Evolutionary conservation across 1,284 basidiomycete species (phyloP).

Genomic region (Puccinia hordei): DNA sequence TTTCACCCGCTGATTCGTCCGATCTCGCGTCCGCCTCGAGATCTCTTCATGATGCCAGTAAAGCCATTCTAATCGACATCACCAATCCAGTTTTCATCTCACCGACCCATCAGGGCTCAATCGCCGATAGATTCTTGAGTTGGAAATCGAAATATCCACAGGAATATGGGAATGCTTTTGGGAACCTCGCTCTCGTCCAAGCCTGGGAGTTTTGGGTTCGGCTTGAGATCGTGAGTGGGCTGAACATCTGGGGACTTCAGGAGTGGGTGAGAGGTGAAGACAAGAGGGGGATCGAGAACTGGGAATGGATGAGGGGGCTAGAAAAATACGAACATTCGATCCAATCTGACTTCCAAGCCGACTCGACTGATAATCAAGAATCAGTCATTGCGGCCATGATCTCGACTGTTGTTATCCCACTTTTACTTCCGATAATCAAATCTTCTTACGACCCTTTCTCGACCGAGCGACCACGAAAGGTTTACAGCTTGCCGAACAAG

Average conservation of each 20-base stretch:
- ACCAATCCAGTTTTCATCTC: conserved; percentile 79
- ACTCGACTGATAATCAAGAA: conserved; percentile 6
- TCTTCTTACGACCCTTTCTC: conserved; percentile 83
- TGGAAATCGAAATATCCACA: conserved; percentile 79
- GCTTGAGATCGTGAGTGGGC: conserved; percentile 74
- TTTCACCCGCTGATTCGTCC: conserved; percentile 68
- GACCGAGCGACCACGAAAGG: conserved; percentile 67
- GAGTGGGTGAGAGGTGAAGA: conserved; percentile 40
- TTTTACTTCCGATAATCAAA: conserved; percentile 69
- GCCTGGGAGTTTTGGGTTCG: conserved; percentile 96
- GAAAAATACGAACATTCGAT: conserved; percentile 38
- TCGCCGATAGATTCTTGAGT: conserved; percentile 71
- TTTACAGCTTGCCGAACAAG: conserved; percentile 76
- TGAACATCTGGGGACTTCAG: conserved; percentile 78
- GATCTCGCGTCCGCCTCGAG: conserved; percentile 72
- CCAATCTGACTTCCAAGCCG: conserved; percentile 11
- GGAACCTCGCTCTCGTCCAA: conserved; percentile 80
- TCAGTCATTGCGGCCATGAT: conserved; percentile 79
- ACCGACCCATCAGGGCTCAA: conserved; percentile 68
- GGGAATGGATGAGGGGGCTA: conserved; percentile 47
- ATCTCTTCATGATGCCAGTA: conserved; percentile 65
- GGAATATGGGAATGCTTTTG: conserved; percentile 84
- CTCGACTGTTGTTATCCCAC: conserved; percentile 76
- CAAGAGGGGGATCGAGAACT: conserved; percentile 48
- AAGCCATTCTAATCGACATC: conserved; percentile 74